Evolutionary conservation across 495 filamentous ascomycete genomes (phyloP).

Genomic region (Aspergillus cavernicola): DNA sequence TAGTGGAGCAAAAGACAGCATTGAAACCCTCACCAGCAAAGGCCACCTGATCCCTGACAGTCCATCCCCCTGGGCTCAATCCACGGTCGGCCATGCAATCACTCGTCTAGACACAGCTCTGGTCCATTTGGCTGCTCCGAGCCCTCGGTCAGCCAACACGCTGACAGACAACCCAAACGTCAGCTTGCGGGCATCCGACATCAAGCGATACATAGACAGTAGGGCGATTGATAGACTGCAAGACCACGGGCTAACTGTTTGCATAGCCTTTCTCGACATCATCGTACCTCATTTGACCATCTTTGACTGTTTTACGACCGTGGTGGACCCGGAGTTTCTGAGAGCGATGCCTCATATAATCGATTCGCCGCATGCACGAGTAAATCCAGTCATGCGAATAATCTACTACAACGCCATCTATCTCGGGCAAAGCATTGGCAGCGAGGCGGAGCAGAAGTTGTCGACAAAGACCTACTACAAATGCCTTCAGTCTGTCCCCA

Average conservation of each 20-base stretch:
- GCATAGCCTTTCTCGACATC: not conserved
- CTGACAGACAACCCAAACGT: not conserved
- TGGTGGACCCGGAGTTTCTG: slow-evolving; percentile 2
- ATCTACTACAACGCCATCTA: slow-evolving; percentile 9
- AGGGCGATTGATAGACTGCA: not conserved
- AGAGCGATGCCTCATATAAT: slow-evolving; percentile 3
- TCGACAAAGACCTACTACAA: slow-evolving; percentile 6
- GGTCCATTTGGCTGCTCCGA: slow-evolving; percentile 1
- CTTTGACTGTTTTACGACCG: not conserved
- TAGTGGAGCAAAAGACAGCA: slow-evolving; percentile 8
- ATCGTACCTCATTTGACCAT: not conserved
- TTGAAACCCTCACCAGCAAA: slow-evolving; percentile 4
- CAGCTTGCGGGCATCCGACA: not conserved
- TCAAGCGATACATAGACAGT: not conserved
- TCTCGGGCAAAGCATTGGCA: not conserved
- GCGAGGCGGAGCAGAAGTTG: not conserved
- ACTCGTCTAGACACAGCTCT: slow-evolving; percentile 3
- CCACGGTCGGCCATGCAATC: slow-evolving; percentile 1
- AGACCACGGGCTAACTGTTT: not conserved
- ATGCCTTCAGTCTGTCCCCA: not conserved
- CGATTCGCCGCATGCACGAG: slow-evolving; percentile 1
- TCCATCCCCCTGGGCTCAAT: not conserved
- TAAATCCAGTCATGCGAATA: slow-evolving; percentile 2
- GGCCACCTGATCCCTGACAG: not conserved
- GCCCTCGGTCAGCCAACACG: not conserved